Conservation (phyloP, 805 yeast genomes). For the Candida verbasci region DNA sequence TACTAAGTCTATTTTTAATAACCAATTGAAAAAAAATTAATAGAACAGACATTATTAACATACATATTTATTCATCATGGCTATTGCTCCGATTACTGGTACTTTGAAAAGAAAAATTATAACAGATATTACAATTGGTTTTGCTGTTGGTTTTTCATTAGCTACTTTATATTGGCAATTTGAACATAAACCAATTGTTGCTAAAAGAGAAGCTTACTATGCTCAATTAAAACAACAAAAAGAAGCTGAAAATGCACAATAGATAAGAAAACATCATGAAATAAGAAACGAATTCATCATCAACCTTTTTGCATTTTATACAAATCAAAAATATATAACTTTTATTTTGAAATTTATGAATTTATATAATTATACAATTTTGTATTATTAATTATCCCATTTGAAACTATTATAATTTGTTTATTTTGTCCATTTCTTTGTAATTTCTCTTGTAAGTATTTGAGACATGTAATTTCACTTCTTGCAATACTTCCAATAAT, state of each 20-base stretch:
- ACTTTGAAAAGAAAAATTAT: slow-evolving; percentile 74
- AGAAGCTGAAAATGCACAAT: slow-evolving; percentile 48
- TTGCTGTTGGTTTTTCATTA: slow-evolving; percentile 51
- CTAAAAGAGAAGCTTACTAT: slow-evolving; percentile 81
- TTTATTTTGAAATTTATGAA: not conserved
- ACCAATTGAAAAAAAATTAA: not conserved
- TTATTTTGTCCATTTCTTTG: slow-evolving; percentile 22
- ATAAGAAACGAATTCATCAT: no score
- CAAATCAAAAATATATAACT: slow-evolving; percentile 2
- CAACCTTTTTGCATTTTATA: no score
- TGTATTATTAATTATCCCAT: slow-evolving; percentile 37
- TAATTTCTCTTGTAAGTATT: slow-evolving; percentile 50
- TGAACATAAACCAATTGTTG: slow-evolving; percentile 72
- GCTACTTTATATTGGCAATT: slow-evolving; percentile 81
- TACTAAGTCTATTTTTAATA: not conserved
- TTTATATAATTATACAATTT: slow-evolving; percentile 17
- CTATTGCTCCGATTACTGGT: slow-evolving; percentile 85
- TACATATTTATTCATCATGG: slow-evolving; percentile 37
- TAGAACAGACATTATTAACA: not conserved
- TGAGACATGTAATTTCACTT: slow-evolving; percentile 73
- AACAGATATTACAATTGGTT: slow-evolving; percentile 73
- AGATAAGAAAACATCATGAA: no score
- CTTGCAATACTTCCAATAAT: slow-evolving; percentile 83
- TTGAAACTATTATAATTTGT: slow-evolving; percentile 39
- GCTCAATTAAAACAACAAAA: slow-evolving; percentile 72